Evolutionary conservation across 352 stramenopile species (phyloP).

Genomic region (Achlya hypogyna): DNA sequence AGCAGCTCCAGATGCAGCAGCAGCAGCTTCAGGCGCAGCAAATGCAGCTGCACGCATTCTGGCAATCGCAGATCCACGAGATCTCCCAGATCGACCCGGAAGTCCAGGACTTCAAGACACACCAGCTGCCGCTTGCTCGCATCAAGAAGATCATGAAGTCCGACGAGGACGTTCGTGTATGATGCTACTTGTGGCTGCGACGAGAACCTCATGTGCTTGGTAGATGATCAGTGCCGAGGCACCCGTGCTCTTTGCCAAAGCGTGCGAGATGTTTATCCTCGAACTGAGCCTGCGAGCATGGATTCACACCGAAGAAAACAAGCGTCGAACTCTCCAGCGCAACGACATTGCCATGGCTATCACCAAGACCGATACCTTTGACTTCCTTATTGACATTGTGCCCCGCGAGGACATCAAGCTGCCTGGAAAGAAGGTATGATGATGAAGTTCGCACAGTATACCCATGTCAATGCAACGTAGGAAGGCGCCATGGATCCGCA

Average conservation of each 20-base stretch:
- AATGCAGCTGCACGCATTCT: slow-evolving; percentile 78
- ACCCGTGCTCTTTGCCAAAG: slow-evolving; percentile 89
- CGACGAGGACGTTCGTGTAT: slow-evolving; percentile 86
- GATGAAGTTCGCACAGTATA: neutral
- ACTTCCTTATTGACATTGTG: slow-evolving; percentile 90
- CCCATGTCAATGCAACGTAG: neutral
- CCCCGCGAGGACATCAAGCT: slow-evolving; percentile 78
- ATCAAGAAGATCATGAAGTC: slow-evolving; percentile 97
- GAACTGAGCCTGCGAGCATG: slow-evolving; percentile 84
- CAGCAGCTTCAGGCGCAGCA: slow-evolving; percentile 85
- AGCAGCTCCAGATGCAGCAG: slow-evolving; percentile 79
- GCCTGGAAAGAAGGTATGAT: slow-evolving; percentile 64
- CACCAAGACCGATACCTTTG: slow-evolving; percentile 87
- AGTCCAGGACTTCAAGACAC: slow-evolving; percentile 80
- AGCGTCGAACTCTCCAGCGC: slow-evolving; percentile 87
- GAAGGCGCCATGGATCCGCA: slow-evolving; percentile 60
- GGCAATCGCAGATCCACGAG: slow-evolving; percentile 81
- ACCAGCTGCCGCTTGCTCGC: slow-evolving; percentile 86
- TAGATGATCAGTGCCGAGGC: slow-evolving; percentile 91
- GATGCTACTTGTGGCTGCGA: slow-evolving; percentile 1
- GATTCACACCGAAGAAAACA: slow-evolving; percentile 89
- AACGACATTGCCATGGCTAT: slow-evolving; percentile 87
- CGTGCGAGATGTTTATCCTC: slow-evolving; percentile 92
- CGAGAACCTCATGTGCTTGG: neutral
- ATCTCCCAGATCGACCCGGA: slow-evolving; percentile 83